phyloP scores from a whole-genome alignment of 2,329 filamentous ascomycete species.

The Diplodia seriata region DNA sequence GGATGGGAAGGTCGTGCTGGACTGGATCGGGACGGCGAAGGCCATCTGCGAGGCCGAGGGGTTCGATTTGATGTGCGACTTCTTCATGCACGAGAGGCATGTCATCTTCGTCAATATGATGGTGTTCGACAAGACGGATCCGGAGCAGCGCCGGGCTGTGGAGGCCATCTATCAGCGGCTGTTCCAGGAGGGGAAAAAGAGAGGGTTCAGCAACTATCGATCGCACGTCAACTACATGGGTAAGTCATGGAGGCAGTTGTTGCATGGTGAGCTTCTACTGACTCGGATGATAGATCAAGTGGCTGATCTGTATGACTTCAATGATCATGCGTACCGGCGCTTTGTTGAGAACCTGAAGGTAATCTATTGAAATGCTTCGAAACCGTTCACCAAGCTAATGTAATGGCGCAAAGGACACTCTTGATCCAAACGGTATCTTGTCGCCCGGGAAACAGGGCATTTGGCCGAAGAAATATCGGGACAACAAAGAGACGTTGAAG shows the following conservation, averaged over 20 bases:
- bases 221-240: conserved; percentile 57
- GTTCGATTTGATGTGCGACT: conserved; percentile 39
- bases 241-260: not conserved
- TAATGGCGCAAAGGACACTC: conserved; percentile 44
- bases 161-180: conserved; percentile 43
- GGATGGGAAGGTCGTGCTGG: conserved; percentile 50
- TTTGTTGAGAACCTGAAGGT: conserved; percentile 52
- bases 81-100: conserved; percentile 53
- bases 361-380: not conserved
- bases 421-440: conserved; percentile 51
- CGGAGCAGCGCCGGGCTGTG: conserved; percentile 36
- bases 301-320: conserved; percentile 55
- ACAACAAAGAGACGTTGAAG: conserved; percentile 33
- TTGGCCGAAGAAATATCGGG: conserved; percentile 36
- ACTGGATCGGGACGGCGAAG: conserved; percentile 45
- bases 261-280: not conserved
- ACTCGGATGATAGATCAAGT: conserved; percentile 44
- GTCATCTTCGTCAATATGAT: conserved; percentile 46
- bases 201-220: conserved; percentile 56
- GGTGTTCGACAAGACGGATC: conserved; percentile 39
- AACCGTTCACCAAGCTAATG: not conserved
- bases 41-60: conserved; percentile 37
- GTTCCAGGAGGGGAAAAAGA: conserved; percentile 49
- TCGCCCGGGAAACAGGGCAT: conserved; percentile 39
- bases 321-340: conserved; percentile 52